Base-by-base conservation (phyloP, 495 filamentous ascomycete genomes). In the Penicillium antarcticum region DNA sequence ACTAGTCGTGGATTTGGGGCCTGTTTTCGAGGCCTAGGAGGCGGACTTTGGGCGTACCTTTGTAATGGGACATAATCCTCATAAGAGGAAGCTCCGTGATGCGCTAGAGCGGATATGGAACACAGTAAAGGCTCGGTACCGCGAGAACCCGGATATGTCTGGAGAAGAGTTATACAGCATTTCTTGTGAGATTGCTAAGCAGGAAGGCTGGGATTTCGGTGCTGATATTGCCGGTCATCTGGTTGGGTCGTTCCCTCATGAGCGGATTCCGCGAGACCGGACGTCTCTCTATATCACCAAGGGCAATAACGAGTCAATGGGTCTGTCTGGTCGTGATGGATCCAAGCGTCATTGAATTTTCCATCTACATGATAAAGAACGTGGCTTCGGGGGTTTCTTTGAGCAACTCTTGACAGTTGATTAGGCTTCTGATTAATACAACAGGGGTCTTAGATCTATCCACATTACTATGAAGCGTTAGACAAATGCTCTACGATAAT, bases 21-120 rank as follows among this genome's bases (percentile, higher is more conserved):
- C 76, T 1, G 76, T 80, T 6, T 79, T 79, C 51, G 76, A 78
- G 42, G 67, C 62, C 5, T 80, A 71, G 70, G 76, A 80, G 50
- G 77, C 76, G 11, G 77, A 80, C 48, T 75, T 77, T 41, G 74
- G 75, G 10, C 72, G 74, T 33, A 76, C 73, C 3, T 76, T 67
- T 38, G 75, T 80, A 1, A 63, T 80, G 0, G 75, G 77, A 4
- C 48, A 72, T 33, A 74, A 80, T 29, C 69, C 71, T 13, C 38
- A 63, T 9, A 79, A 79, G 62, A 55, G 62, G 24, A 56, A 55
- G 24, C 55, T 80, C 6, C 70, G 75, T 1, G 73, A 79, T 42
- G 55, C 65, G 7, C 66, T 80, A 0, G 67, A 76, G 35, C 72
- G 71, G 1, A 62, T 71, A 10, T 80, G 71, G 73, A 48, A 67